Base-by-base conservation (phyloP, 164 flowering plant genomes). In the Berberis thunbergii region DNA sequence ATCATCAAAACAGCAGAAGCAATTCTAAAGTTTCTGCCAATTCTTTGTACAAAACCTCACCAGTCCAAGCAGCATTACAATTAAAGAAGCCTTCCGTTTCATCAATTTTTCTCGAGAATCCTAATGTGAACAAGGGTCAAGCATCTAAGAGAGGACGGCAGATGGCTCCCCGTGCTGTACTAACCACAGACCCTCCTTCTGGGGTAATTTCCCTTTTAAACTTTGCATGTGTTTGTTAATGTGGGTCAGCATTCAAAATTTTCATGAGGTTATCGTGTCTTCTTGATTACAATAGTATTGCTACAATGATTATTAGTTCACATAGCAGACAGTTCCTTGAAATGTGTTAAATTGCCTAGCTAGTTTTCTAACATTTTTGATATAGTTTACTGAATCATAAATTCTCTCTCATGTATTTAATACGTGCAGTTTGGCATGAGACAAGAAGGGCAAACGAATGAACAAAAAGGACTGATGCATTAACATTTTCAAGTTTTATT, bases 121-220 rank as follows among this genome's bases (percentile, higher is more conserved):
- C 76, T 44, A 75, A 49, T 46, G 59, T 54, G 55, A 41, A 50
- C 54, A 78, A 69, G 58, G 59, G 67, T 26, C 78, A 69, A 42
- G 11, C 67, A 13, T 63, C 76, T 2, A 75, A 70, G 69, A 78
- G 79, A 62, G 69, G 49, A 39, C 58, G 70, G 56, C 76, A 65
- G 3, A 57, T 67, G 64, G 70, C 44, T 26, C 82, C 94, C 8
- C 75, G 55, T 46, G 96, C 98, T 70, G 89, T 80, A 2, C 70
- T 93, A 53, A 67, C 89, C 54, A 73, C 82, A 45, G 80, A 85
- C 79, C 72, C 84, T 38, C 68, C 85, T 62, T 74, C 89, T 58
- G 79, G 83, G 95, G 98, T 92, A 76, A 45, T 10, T 60, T 63
- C 7, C 26, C 26, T 26, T 26, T 26, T 26, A 26, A 26, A 26